Percentiles rank a stretch among this genome's conserved stretches.
These are phyloP conservation scores for Chlamydomonas sphaeroides DNA, from an alignment of 139 green algal species.

Conservation along the genomic window DNA sequence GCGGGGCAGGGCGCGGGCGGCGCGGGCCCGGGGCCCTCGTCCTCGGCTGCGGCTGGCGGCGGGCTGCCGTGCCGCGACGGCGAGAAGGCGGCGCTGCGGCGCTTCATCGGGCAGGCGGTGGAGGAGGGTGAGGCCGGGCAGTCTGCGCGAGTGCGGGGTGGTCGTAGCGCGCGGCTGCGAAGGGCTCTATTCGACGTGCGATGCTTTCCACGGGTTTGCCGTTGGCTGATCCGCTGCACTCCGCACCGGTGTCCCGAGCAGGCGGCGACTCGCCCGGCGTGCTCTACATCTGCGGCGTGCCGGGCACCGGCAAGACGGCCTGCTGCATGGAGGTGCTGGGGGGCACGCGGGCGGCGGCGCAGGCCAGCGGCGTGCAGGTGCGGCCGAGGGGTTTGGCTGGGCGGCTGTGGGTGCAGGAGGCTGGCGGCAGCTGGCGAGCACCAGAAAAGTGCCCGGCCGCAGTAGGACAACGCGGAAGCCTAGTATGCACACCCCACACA, in stretches of 20 bases:
- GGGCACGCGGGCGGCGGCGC: conserved; percentile 32
- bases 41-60: not conserved
- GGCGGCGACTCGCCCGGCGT: conserved; percentile 63
- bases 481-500: too few species aligned
- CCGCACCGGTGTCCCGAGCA: too few species aligned
- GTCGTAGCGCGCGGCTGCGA: too few species aligned
- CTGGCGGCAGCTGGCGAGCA: too few species aligned
- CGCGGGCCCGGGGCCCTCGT: conserved; percentile 42
- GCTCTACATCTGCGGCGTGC: conserved; percentile 96
- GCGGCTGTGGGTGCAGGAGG: too few species aligned
- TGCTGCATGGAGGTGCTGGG: conserved; percentile 81
- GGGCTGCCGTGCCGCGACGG: conserved; percentile 86
- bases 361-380: conserved; percentile 65
- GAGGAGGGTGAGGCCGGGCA: conserved; percentile 61
- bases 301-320: conserved; percentile 97
- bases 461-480: too few species aligned
- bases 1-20: not conserved
- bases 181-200: too few species aligned
- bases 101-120: conserved; percentile 74
- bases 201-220: too few species aligned
- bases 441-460: too few species aligned
- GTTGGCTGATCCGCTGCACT: too few species aligned
- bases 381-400: too few species aligned
- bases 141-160: too few species aligned
- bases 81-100: conserved; percentile 70